Evolutionary conservation across 129 eudicot genomes (phyloP).

Genomic region (Artemisia tridentata): DNA sequence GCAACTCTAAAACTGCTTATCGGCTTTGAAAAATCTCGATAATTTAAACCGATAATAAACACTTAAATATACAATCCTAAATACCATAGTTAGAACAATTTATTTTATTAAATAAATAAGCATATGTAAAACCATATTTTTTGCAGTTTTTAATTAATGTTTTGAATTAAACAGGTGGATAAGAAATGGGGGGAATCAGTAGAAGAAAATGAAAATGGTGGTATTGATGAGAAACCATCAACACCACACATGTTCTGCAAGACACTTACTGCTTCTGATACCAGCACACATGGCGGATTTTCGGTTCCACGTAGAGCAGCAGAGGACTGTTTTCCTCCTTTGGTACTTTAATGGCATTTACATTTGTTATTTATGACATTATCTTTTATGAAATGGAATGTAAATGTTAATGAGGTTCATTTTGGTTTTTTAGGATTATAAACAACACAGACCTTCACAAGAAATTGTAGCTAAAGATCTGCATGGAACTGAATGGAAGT

Average conservation of each 20-base stretch:
- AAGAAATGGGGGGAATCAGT: conserved; percentile 46
- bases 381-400: neutral
- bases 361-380: neutral
- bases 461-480: conserved; percentile 84
- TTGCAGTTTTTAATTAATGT: neutral
- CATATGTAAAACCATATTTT: neutral
- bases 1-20: no score
- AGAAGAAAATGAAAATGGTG: conserved; percentile 39
- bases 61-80: no score
- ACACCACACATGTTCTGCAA: conserved; percentile 98
- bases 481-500: conserved; percentile 84
- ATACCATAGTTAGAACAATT: no score
- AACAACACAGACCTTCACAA: conserved; percentile 84
- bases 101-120: no score
- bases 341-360: conserved; percentile 39
- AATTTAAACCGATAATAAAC: no score
- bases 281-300: conserved; percentile 95
- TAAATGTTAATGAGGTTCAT: neutral
- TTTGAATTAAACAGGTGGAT: conserved; percentile 44
- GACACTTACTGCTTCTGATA: conserved; percentile 95
- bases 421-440: conserved; percentile 48
- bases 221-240: conserved; percentile 43
- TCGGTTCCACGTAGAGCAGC: conserved; percentile 98
- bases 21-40: no score
- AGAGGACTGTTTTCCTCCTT: conserved; percentile 90